Evolutionary conservation across 176 grass and related monocot species (phyloP).

Genomic region (Aegilops bicornis): DNA sequence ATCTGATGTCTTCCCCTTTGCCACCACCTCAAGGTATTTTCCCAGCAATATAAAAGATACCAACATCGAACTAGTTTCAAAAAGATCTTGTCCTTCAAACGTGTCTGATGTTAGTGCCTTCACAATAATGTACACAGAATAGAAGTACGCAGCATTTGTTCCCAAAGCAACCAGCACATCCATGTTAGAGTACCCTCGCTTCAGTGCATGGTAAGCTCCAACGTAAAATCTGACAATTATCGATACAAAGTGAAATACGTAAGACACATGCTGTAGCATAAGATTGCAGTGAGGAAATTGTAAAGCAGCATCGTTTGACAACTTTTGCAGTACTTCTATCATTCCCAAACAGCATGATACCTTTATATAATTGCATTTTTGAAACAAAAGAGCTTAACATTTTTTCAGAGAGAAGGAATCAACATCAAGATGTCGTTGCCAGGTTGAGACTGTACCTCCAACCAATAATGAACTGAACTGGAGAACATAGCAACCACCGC

Average conservation of each 20-base stretch:
- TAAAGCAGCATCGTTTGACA: neutral
- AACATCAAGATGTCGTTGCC: neutral
- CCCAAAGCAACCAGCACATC: conserved; percentile 95
- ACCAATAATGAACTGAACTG: conserved; percentile 98
- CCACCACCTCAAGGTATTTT: conserved; percentile 91
- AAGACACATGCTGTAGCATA: neutral
- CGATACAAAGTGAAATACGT: conserved; percentile 18
- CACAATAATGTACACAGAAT: conserved; percentile 81
- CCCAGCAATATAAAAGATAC: conserved; percentile 98
- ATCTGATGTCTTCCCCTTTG: conserved; percentile 97
- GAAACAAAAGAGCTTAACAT: neutral
- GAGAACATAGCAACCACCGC: conserved; percentile 84
- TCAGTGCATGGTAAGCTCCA: conserved; percentile 93
- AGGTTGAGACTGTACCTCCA: conserved; percentile 71
- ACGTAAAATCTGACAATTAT: conserved; percentile 80
- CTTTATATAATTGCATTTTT: neutral
- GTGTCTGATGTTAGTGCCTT: conserved; percentile 69
- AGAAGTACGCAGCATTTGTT: conserved; percentile 98
- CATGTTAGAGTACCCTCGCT: conserved; percentile 94
- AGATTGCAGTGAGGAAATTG: neutral
- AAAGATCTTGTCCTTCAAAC: conserved; percentile 95
- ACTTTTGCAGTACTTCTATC: neutral
- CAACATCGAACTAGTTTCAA: conserved; percentile 98
- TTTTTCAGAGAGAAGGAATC: conserved; percentile 4
- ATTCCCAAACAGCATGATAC: conserved; percentile 7